Evolutionary conservation across 2,329 filamentous ascomycete genomes (phyloP), one percentile per base, ranked within the genome.

Genomic region (Talaromyces rugulosus): DNA sequence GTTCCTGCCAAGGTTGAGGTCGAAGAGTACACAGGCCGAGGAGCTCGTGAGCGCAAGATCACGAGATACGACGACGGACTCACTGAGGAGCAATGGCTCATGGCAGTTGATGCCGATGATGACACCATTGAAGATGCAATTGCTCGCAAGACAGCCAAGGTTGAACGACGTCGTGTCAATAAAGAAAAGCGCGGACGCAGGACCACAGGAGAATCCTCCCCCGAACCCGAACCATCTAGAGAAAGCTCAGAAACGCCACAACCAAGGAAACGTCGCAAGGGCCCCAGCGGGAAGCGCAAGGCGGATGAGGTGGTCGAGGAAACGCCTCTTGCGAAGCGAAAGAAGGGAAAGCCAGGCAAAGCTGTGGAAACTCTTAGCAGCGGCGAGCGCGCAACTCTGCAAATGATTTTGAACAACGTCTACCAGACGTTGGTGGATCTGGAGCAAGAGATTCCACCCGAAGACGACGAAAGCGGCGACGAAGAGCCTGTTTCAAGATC

Each of bases 1-100:
- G 92, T 89, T 64, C 90, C 90, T 1, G 87, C 92, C 16, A 82
- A 86, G 0, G 91, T 96, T 67, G 91, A 96, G 68, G 84, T 88
- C 23, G 89, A 91, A 64, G 91, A 95, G 66, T 82, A 88, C 34
- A 81, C 87, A 30, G 95, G 95, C 63, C 93, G 95, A 75, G 95
- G 95, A 70, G 94, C 94, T 66, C 90, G 95, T 80, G 95, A 99
- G 78, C 89, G 96, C 64, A 97, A 92, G 67, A 89, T 92, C 71
- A 93, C 97, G 70, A 90, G 90, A 75, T 99, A 99, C 69, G 95
- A 99, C 70, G 95, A 99, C 71, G 95, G 96, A 58, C 86, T 99
- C 33, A 98, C 95, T 0, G 96, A 99, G 78, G 95, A 99, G 80
- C 96, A 99, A 77, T 99, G 95, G 95, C 85, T 98, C 58, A 94